Evolutionary conservation across 1,139 yeast species (phyloP).

Genomic region (Candida sanyaensis): DNA sequence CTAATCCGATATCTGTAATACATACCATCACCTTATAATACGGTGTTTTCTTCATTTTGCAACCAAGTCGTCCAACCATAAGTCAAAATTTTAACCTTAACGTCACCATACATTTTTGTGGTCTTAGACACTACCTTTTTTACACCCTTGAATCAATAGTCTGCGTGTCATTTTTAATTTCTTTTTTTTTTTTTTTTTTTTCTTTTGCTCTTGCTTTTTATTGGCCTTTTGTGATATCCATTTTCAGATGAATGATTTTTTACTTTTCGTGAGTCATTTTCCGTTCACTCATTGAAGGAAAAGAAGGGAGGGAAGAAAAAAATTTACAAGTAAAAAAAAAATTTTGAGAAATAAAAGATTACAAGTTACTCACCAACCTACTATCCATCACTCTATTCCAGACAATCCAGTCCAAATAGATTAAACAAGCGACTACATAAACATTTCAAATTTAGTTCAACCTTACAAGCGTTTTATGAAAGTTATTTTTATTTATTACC

Average conservation of each 20-base stretch:
- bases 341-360: too few relatives aligned
- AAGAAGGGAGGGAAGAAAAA: not conserved
- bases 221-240: not conserved
- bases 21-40: too few relatives aligned
- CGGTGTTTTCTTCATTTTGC: too few relatives aligned
- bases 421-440: not conserved
- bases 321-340: not conserved
- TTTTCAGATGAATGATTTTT: not conserved
- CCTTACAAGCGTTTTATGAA: slow-evolving; percentile 4
- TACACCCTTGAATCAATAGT: too few relatives aligned
- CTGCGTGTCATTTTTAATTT: too few relatives aligned
- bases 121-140: too few relatives aligned
- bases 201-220: not conserved
- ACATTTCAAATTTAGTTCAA: not conserved
- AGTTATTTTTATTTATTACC: slow-evolving; percentile 1
- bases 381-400: slow-evolving; percentile 2
- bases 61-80: too few relatives aligned
- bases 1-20: too few relatives aligned
- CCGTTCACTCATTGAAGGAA: not conserved
- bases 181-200: too few relatives aligned
- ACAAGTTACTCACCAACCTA: not conserved
- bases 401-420: slow-evolving; percentile 2
- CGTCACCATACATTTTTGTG: too few relatives aligned
- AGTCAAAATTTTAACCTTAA: too few relatives aligned
- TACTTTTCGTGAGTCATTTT: not conserved